phyloP scores from a whole-genome alignment of 768 basidiomycete species.

The Hortiboletus campestris region DNA sequence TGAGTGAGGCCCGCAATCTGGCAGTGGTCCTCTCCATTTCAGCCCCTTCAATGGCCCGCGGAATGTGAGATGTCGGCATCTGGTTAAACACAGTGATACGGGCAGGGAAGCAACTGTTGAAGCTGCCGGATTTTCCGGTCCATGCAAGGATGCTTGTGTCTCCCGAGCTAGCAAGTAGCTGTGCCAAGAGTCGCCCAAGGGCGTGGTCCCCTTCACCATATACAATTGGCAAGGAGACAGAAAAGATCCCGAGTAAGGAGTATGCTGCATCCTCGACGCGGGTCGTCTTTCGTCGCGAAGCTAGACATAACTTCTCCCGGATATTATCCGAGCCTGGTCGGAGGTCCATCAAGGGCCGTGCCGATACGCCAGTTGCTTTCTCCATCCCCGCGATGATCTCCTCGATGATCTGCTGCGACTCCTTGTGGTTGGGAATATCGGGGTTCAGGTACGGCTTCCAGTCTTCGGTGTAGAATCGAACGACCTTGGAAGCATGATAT shows the following conservation, averaged over 20 bases:
- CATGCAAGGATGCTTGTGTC: constrained; percentile 7
- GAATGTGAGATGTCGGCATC: neutral
- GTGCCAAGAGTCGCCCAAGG: constrained; percentile 3
- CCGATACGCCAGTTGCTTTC: neutral
- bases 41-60: neutral
- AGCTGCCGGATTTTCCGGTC: constrained; percentile 3
- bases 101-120: constrained; percentile 11
- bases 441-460: too few species aligned
- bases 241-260: constrained; percentile 11
- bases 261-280: constrained; percentile 12
- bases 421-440: neutral
- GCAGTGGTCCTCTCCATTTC: neutral
- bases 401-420: neutral
- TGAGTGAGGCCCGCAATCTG: neutral
- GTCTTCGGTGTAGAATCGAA: too few species aligned
- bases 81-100: neutral
- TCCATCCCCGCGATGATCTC: constrained; percentile 9
- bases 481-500: too few species aligned
- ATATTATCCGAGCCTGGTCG: constrained; percentile 4
- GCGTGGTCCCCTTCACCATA: constrained; percentile 11
- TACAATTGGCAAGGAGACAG: neutral
- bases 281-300: constrained; percentile 5
- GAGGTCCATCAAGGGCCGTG: neutral
- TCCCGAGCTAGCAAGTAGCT: constrained; percentile 6
- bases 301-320: constrained; percentile 12